phyloP scores from a whole-genome alignment of 257 asterid species.

The Solanum gracilifrons region DNA sequence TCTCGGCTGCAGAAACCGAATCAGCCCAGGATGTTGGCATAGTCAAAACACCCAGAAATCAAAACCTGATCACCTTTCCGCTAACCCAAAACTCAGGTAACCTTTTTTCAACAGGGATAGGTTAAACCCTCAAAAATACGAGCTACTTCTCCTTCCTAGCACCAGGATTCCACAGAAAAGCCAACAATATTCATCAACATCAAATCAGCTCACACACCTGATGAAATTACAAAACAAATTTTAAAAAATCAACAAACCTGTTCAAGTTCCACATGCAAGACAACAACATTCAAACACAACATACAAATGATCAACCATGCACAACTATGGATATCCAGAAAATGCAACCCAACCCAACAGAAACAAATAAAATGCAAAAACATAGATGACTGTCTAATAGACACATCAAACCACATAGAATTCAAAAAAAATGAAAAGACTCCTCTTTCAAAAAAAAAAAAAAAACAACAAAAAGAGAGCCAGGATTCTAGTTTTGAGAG shows the following conservation, averaged over 20 bases:
- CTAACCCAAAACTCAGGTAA: constrained; percentile 5
- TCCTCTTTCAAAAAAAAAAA: neutral
- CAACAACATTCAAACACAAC: neutral
- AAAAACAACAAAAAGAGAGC: neutral
- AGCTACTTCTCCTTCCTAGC: neutral
- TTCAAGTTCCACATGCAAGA: neutral
- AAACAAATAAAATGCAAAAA: neutral
- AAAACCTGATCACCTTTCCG: constrained; percentile 3
- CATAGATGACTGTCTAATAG: neutral
- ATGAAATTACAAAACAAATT: neutral
- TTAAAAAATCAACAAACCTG: neutral
- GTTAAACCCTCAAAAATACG: constrained; percentile 11
- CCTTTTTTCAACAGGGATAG: constrained; percentile 6
- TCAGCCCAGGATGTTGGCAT: constrained; percentile 91
- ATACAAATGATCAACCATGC: neutral
- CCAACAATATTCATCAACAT: constrained; percentile 22
- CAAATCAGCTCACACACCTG: constrained; percentile 7
- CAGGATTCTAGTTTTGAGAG: neutral
- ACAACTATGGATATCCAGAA: neutral
- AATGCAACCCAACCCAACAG: neutral
- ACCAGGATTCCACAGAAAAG: neutral
- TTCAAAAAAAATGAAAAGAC: neutral
- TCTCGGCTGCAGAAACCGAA: constrained; percentile 43
- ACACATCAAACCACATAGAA: neutral
- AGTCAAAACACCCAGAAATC: constrained; percentile 21